A percentile compares a stretch with the other conserved stretches of the same genome.
phyloP scores from a whole-genome alignment of 2,329 filamentous ascomycete genomes.

The Neonectria neomacrospora region DNA sequence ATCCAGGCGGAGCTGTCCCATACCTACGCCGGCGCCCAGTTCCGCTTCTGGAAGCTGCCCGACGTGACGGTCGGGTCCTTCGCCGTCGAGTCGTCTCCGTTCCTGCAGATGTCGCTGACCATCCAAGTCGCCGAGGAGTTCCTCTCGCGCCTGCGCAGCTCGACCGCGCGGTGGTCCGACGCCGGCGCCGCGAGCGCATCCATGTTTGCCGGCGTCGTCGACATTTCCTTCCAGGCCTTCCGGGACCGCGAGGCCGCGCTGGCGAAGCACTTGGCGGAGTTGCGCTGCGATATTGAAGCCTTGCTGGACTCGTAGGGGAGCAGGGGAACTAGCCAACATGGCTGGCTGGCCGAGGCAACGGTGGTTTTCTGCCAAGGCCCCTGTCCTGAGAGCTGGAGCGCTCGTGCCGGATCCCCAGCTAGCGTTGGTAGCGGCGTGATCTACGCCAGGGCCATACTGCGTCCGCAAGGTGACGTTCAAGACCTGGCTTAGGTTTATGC shows the following conservation, averaged over 20 bases:
- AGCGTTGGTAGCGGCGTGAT: neutral
- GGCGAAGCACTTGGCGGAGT: conserved; percentile 46
- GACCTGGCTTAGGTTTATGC: neutral
- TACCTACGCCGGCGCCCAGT: conserved; percentile 42
- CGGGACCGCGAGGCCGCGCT: conserved; percentile 50
- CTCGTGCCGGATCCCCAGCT: neutral
- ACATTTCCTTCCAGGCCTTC: conserved; percentile 46
- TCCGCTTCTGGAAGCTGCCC: conserved; percentile 54
- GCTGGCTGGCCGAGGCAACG: neutral
- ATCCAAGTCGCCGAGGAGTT: conserved; percentile 57
- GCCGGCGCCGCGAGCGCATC: conserved; percentile 37
- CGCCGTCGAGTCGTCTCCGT: conserved; percentile 52
- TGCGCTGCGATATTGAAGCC: conserved; percentile 50
- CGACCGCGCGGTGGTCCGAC: conserved; percentile 46
- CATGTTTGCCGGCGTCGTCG: conserved; percentile 49
- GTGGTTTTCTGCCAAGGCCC: neutral
- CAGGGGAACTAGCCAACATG: neutral
- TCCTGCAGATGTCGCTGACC: conserved; percentile 56
- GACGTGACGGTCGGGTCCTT: conserved; percentile 55
- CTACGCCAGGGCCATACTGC: neutral
- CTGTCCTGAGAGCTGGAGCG: neutral
- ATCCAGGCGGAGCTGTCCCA: conserved; percentile 49
- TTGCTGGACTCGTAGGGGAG: conserved; percentile 42
- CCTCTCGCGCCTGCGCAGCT: conserved; percentile 49
- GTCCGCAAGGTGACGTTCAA: neutral